Evolutionary conservation across 2,329 filamentous ascomycete genomes (phyloP), one percentile per base, ranked within the genome.

Genomic region (Magnaporthales sp.): DNA sequence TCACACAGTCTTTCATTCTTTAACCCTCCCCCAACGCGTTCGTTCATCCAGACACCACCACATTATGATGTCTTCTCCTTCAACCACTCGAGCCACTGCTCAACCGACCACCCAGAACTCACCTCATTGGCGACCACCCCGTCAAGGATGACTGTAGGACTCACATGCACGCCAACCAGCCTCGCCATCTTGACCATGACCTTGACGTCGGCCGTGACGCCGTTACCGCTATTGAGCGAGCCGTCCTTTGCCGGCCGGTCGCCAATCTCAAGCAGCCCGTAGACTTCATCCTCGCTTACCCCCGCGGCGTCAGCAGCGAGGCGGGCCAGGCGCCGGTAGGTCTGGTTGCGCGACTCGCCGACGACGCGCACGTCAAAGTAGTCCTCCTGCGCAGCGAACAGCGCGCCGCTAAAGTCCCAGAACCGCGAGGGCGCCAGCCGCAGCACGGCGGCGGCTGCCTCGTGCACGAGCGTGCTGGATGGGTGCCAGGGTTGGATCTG

Each of bases 401-500:
- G 83, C 7, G 82, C 85, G 56, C 83, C 83, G 76, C 87, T 91
- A 77, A 94, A 97, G 19, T 84, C 81, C 88, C 90, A 96, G 83
- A 96, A 98, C 70, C 87, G 88, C 22, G 83, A 81, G 0, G 91
- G 89, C 2, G 86, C 81, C 7, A 92, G 77, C 65, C 84, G 85
- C 71, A 94, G 83, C 1, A 97, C 92, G 2, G 93, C 94, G 32
- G 92, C 85, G 3, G 83, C 93, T 32, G 93, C 91, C 83, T 98
- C 94, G 80, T 94, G 91, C 67, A 86, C 83, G 11, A 93, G 83
- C 7, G 90, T 93, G 56, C 88, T 93, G 24, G 90, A 92, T 1
- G 94, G 94, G 79, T 98, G 93, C 94, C 94, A 97, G 15, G 93
- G 92, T 80, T 97, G 93, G 73, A 97, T 87, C 76, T 97, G 93